A percentile compares a stretch with the other conserved stretches of the same genome.
Conservation (phyloP, 2,329 filamentous ascomycete genomes). For the Karstenula rhodostoma region DNA sequence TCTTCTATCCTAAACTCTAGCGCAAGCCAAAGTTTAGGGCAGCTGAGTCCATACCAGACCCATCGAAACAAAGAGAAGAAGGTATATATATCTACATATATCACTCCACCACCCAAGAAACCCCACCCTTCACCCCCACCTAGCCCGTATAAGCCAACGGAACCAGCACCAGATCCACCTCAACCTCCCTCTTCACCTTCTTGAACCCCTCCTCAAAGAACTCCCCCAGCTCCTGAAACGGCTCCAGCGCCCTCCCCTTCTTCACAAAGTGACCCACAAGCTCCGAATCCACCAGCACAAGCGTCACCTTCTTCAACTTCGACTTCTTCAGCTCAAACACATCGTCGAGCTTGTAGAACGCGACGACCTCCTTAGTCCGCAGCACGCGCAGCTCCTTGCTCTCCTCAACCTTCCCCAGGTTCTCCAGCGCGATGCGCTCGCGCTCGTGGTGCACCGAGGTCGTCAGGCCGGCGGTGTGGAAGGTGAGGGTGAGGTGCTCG, state of each 20-base stretch:
- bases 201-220: not conserved
- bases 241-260: not conserved
- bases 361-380: conserved; percentile 80
- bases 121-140: not conserved
- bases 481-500: conserved; percentile 79
- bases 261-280: not conserved
- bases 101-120: not conserved
- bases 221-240: not conserved
- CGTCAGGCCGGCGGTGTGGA: conserved; percentile 78
- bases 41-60: too few relatives aligned
- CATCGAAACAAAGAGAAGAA: too few relatives aligned
- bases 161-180: not conserved
- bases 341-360: conserved; percentile 79
- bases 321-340: conserved; percentile 61
- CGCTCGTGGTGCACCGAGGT: conserved; percentile 70
- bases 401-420: conserved; percentile 79
- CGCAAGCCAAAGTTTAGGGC: too few relatives aligned
- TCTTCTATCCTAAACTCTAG: too few relatives aligned
- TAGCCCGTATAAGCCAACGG: not conserved
- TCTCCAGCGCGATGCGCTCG: conserved; percentile 70
- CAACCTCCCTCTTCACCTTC: not conserved
- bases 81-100: too few relatives aligned
- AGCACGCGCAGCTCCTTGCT: conserved; percentile 78
- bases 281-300: not conserved
- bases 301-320: not conserved